Evolutionary conservation across 2,329 filamentous ascomycete genomes (phyloP).

Genomic region (Penicillium sp.): DNA sequence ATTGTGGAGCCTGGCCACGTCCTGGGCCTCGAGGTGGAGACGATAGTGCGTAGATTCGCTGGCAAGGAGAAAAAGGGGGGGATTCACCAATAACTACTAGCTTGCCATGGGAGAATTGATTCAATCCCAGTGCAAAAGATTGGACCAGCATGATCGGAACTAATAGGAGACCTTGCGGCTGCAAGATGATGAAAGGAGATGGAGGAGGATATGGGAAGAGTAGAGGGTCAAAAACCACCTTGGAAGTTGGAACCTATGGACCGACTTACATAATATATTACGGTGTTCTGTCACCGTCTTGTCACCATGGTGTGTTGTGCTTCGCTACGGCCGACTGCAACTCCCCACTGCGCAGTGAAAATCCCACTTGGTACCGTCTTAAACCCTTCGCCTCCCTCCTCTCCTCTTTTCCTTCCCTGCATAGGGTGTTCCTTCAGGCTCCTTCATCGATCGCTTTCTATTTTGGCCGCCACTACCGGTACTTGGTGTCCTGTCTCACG

Average conservation of each 20-base stretch:
- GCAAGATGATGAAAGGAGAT: constrained; percentile 1
- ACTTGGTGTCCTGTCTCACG: constrained; percentile 54
- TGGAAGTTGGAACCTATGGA: too few species aligned
- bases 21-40: constrained; percentile 16
- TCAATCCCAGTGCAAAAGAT: background rate
- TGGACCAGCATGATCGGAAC: background rate
- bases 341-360: constrained; percentile 32
- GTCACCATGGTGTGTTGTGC: constrained; percentile 14
- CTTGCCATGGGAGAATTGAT: background rate
- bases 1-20: constrained; percentile 26
- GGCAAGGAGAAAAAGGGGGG: constrained; percentile 8
- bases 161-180: background rate
- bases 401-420: constrained; percentile 21
- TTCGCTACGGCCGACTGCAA: constrained; percentile 25
- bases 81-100: background rate
- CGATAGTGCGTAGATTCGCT: constrained; percentile 11
- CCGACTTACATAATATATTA: constrained; percentile 7
- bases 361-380: constrained; percentile 31
- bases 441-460: constrained; percentile 44
- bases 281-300: constrained; percentile 3
- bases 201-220: background rate
- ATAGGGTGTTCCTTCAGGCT: constrained; percentile 39
- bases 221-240: background rate
- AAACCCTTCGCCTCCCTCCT: constrained; percentile 30
- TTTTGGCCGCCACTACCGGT: constrained; percentile 54